Conservation (phyloP, 768 basidiomycete genomes). For the Lactarius vividus region DNA sequence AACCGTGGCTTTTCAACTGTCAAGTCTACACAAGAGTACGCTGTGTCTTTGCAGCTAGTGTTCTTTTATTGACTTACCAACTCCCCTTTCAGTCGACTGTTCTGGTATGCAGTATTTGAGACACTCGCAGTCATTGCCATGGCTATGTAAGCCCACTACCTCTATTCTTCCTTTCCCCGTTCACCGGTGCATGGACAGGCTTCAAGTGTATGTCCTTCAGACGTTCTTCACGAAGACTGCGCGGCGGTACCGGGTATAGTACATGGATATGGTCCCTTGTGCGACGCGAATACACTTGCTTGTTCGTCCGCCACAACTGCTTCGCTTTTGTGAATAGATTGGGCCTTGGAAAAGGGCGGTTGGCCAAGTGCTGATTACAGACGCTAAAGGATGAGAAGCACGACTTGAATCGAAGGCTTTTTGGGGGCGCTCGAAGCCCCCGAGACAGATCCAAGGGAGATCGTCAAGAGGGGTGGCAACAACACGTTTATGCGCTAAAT, state of each 20-base stretch:
- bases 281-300: neutral
- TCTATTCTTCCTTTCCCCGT: slow-evolving; percentile 5
- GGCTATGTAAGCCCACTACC: slow-evolving; percentile 68
- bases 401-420: neutral
- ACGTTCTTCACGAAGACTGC: slow-evolving; percentile 97
- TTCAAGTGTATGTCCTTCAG: slow-evolving; percentile 90
- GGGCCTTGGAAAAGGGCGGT: neutral
- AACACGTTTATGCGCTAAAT: neutral
- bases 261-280: neutral
- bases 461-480: neutral
- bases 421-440: neutral
- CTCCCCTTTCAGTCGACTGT: slow-evolving; percentile 63
- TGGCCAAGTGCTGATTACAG: neutral
- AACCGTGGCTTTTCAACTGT: slow-evolving; percentile 93
- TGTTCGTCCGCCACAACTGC: neutral
- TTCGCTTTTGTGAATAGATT: neutral
- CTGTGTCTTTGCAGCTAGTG: neutral
- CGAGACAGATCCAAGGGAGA: too few species aligned
- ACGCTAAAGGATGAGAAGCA: neutral
- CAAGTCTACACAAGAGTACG: slow-evolving; percentile 82
- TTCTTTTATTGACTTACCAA: slow-evolving; percentile 10
- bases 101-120: slow-evolving; percentile 91
- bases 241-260: slow-evolving; percentile 81
- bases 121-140: slow-evolving; percentile 75
- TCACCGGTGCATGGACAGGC: slow-evolving; percentile 41